Evolutionary conservation across 1,284 basidiomycete species (phyloP), one percentile per base, ranked within the genome.

Genomic region (Ganoderma multipileum): DNA sequence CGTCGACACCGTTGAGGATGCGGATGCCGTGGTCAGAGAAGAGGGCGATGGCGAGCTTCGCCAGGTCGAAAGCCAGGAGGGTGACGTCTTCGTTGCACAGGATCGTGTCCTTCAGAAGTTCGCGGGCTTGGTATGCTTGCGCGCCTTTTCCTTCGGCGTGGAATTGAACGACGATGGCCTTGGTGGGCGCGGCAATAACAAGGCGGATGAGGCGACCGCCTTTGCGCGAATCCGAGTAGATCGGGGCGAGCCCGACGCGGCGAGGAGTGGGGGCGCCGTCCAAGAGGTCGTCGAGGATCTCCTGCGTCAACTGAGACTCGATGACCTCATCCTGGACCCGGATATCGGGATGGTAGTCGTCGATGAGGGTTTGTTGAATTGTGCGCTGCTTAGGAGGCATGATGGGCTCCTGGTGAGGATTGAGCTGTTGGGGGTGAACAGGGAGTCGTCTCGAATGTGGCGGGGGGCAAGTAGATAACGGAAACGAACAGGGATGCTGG

Each of bases 1-100:
- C 80, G 71, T 92, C 89, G 58, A 92, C 78, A 11, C 79, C 86
- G 55, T 83, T 80, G 11, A 72, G 67, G 26, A 89, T 77, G 28
- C 77, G 78, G 5, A 87, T 57, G 0, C 75, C 75, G 11, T 81
- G 71, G 58, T 89, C 85, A n/a, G 73, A 62, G 72, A 76, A 80
- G 20, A 89, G 75, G 2, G 83, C 77, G 2, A 81, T 71, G 0
- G 83, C 81, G 2, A 89, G 71, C 42, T 78, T 80, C 57, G 82
- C 83, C 77, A 88, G 81, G 66, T 79, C 77, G 64, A 89, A 87
- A 0, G 82, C 81, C 70, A 79, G 78, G 18, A 84, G 75, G 16
- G 70, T 69, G 59, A 68, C 66, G 23, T 71, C 70, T 0, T 72
- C 55, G 68, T 77, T 72, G 71, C 74, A 77, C 7, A 81, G 68